Percentiles rank a stretch among this genome's conserved stretches.
These are phyloP conservation scores for Pseudozyma tsukubaensis DNA, from an alignment of 1,284 basidiomycete species.

Conservation along the genomic window DNA sequence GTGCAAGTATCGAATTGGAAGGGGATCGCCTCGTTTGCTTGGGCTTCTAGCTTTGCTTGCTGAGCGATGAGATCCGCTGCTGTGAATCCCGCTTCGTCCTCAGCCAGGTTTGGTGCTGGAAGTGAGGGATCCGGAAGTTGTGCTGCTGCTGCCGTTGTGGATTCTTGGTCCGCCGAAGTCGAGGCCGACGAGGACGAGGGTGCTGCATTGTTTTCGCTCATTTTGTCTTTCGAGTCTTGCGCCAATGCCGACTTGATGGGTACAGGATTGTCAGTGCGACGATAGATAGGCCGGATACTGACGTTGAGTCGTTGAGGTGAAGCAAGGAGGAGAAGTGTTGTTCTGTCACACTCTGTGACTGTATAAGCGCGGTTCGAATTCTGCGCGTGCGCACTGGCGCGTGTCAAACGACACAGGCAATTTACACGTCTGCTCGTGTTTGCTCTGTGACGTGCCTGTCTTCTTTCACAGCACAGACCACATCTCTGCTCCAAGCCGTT, in stretches of 20 bases:
- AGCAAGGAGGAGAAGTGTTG: too few relatives aligned
- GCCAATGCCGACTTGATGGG: not conserved
- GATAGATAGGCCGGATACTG: not conserved
- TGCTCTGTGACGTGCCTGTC: too few relatives aligned
- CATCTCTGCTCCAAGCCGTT: too few relatives aligned
- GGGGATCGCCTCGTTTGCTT: constrained; percentile 69
- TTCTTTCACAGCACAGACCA: too few relatives aligned
- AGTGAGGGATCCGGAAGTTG: constrained; percentile 58
- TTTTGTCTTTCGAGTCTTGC: not conserved
- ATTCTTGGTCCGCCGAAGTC: not conserved
- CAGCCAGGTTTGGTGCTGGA: constrained; percentile 47
- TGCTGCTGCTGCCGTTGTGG: constrained; percentile 5
- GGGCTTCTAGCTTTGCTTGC: constrained; percentile 67
- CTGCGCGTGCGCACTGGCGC: too few relatives aligned
- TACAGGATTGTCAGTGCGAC: not conserved
- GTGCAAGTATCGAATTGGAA: constrained; percentile 69
- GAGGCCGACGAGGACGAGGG: constrained; percentile 5
- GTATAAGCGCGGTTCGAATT: too few relatives aligned
- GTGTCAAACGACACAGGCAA: too few relatives aligned
- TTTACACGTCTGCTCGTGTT: too few relatives aligned
- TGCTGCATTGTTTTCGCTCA: constrained; percentile 19
- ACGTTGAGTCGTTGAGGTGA: too few relatives aligned
- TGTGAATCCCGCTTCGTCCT: constrained; percentile 61
- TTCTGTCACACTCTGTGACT: too few relatives aligned
- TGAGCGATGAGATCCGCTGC: constrained; percentile 68